Evolutionary conservation across 2,329 filamentous ascomycete species (phyloP).

Genomic region (Nigrospora oryzae): DNA sequence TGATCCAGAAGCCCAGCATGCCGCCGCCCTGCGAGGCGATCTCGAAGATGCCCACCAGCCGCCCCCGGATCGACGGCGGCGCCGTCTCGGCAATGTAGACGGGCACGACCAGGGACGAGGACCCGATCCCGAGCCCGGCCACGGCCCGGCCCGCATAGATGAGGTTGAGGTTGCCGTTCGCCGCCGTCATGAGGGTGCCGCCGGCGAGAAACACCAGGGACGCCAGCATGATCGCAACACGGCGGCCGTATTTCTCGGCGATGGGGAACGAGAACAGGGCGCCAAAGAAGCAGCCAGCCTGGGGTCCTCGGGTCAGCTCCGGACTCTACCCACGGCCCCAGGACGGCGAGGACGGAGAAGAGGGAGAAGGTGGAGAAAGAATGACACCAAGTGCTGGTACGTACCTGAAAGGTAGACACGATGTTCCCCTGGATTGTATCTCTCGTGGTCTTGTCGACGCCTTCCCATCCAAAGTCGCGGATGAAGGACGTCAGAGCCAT

Average conservation of each 20-base stretch:
- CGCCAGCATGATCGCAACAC: constrained; percentile 40
- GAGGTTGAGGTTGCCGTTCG: constrained; percentile 34
- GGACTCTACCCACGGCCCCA: too few relatives aligned
- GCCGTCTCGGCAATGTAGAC: constrained; percentile 51
- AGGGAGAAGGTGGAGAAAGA: too few relatives aligned
- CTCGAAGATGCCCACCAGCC: constrained; percentile 41
- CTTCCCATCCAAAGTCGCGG: constrained; percentile 23
- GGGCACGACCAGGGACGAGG: constrained; percentile 42
- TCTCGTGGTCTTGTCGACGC: constrained; percentile 12
- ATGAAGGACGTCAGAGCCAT: constrained; percentile 13
- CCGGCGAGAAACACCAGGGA: constrained; percentile 40
- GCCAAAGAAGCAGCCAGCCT: constrained; percentile 47
- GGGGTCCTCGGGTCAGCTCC: constrained; percentile 17
- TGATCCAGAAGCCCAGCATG: constrained; percentile 35
- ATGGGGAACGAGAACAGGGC: constrained; percentile 44
- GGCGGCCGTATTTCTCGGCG: constrained; percentile 47
- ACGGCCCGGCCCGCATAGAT: constrained; percentile 47
- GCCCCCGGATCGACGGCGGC: constrained; percentile 40
- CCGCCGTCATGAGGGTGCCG: constrained; percentile 40
- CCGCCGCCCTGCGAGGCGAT: constrained; percentile 42
- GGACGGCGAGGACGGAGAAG: too few relatives aligned
- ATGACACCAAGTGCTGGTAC: background rate
- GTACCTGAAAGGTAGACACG: constrained; percentile 30
- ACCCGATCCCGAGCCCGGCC: constrained; percentile 40
- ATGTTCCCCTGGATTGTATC: constrained; percentile 27